Evolutionary conservation across 257 asterid species (phyloP).

Genomic region (Pogostemon cablin): DNA sequence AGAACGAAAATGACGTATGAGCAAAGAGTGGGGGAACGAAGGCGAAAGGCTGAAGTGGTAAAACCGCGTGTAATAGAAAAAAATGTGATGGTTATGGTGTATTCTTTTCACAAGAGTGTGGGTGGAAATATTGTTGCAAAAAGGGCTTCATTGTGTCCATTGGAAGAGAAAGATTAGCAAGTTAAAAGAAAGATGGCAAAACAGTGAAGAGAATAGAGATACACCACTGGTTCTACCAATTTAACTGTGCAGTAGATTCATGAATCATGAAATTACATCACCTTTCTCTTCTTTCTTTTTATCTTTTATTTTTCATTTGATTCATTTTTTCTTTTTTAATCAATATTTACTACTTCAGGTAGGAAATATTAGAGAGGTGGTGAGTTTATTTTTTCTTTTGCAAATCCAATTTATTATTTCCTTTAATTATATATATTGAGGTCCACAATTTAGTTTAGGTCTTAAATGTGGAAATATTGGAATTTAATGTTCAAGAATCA

Average conservation of each 20-base stretch:
- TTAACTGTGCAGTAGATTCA: not conserved
- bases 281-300: not conserved
- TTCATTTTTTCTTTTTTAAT: not conserved
- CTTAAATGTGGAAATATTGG: no score
- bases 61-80: not conserved
- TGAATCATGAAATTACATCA: not conserved
- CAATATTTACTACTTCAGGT: not conserved
- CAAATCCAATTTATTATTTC: no score
- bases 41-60: not conserved
- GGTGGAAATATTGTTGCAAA: not conserved
- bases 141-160: not conserved
- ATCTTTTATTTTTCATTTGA: not conserved
- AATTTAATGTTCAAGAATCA: no score
- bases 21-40: not conserved
- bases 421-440: no score
- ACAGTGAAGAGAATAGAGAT: not conserved
- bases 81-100: no score
- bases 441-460: no score
- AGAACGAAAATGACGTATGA: not conserved
- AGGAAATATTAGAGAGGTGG: not conserved
- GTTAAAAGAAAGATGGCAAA: not conserved
- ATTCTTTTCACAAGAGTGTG: not conserved
- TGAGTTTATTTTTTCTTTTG: no score
- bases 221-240: constrained; percentile 1
- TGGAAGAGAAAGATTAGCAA: not conserved